Conservation (phyloP, 306 rosid species). For the Vigna trinervia region DNA sequence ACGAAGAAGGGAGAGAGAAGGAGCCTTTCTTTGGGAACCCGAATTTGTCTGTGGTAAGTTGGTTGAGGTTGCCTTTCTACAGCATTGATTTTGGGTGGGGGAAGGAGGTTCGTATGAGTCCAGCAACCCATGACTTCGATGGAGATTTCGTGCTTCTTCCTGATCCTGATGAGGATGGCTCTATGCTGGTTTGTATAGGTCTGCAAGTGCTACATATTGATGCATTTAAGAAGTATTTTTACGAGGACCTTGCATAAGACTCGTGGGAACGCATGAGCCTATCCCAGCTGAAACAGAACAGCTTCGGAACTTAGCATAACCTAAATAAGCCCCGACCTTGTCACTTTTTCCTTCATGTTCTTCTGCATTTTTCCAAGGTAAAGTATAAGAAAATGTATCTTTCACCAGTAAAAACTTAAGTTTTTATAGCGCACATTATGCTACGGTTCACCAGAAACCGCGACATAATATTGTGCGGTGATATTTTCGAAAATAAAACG, state of each 20-base stretch:
- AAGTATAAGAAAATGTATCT: too few species aligned
- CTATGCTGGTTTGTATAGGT: neutral
- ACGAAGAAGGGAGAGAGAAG: conserved; percentile 31
- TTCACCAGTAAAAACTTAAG: too few species aligned
- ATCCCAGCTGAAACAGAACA: too few species aligned
- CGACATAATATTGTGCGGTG: too few species aligned
- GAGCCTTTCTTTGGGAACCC: conserved; percentile 53
- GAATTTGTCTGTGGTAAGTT: neutral
- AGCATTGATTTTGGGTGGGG: conserved; percentile 5
- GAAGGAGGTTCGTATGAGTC: neutral
- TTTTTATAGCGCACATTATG: too few species aligned
- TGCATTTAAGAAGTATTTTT: conserved; percentile 8
- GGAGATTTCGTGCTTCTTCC: conserved; percentile 13
- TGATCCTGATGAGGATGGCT: neutral
- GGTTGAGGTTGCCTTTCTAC: neutral
- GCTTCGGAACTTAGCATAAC: too few species aligned
- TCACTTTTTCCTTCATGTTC: too few species aligned
- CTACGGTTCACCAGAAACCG: too few species aligned
- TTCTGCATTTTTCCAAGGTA: too few species aligned
- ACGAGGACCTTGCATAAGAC: neutral
- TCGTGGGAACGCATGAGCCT: neutral
- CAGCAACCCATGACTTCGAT: conserved; percentile 2
- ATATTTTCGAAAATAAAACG: too few species aligned
- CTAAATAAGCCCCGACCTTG: too few species aligned
- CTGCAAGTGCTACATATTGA: neutral